These are phyloP conservation scores for Fusarium virguliforme DNA, from an alignment of 2,329 filamentous ascomycete genomes.

Conservation along the genomic window DNA sequence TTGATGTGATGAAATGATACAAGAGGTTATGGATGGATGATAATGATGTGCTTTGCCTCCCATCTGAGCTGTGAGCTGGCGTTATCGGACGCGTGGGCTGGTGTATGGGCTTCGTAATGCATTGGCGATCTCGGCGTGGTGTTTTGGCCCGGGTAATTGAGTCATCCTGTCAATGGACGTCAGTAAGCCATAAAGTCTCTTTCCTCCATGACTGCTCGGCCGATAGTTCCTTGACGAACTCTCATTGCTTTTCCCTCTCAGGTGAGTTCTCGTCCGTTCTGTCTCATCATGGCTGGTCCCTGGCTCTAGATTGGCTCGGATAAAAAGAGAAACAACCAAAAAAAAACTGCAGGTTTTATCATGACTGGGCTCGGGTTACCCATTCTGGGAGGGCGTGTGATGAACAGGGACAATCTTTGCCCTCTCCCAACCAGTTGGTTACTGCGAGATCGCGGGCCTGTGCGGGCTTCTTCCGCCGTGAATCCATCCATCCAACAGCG, in stretches of 20 bases:
- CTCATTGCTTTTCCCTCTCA: slow-evolving; percentile 11
- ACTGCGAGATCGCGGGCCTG: slow-evolving; percentile 29
- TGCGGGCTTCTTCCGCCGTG: slow-evolving; percentile 36
- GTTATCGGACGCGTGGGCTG: slow-evolving; percentile 28
- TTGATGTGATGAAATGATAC: slow-evolving; percentile 28
- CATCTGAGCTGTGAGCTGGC: slow-evolving; percentile 20
- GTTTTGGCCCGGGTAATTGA: slow-evolving; percentile 34
- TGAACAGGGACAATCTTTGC: slow-evolving; percentile 19
- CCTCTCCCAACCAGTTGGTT: slow-evolving; percentile 32
- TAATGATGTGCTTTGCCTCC: slow-evolving; percentile 33
- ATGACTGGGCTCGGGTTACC: slow-evolving; percentile 45
- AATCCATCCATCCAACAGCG: slow-evolving; percentile 27
- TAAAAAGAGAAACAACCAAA: slow-evolving; percentile 20
- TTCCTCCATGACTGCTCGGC: slow-evolving; percentile 10
- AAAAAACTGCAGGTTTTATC: slow-evolving; percentile 26
- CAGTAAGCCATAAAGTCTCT: neutral
- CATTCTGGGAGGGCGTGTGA: slow-evolving; percentile 33
- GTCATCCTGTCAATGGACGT: neutral
- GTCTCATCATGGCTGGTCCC: slow-evolving; percentile 31
- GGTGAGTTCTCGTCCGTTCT: slow-evolving; percentile 15
- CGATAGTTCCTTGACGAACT: slow-evolving; percentile 14
- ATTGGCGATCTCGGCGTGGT: slow-evolving; percentile 41
- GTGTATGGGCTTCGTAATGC: slow-evolving; percentile 22
- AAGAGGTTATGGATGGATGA: slow-evolving; percentile 31
- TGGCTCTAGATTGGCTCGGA: slow-evolving; percentile 43